These are phyloP conservation scores for Alternaria burnsii DNA, from an alignment of 2,329 filamentous ascomycete species.

Conservation along the genomic window DNA sequence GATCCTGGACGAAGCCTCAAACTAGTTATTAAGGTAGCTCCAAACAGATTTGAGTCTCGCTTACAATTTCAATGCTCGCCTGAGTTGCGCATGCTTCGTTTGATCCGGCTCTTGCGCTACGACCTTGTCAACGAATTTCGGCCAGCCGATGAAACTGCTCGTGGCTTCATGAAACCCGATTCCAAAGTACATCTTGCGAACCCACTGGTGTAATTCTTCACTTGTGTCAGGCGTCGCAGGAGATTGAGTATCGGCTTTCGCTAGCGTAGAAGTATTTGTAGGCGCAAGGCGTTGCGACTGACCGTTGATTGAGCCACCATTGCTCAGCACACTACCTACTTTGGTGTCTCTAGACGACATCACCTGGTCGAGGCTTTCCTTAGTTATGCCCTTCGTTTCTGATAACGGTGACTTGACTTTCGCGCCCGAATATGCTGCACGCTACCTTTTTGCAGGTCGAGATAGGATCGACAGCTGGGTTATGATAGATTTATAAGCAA, in stretches of 20 bases:
- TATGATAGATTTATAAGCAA: neutral
- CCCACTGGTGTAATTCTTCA: neutral
- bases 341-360: neutral
- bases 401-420: neutral
- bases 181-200: neutral
- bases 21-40: neutral
- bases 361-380: neutral
- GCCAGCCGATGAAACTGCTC: neutral
- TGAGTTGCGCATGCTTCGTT: neutral
- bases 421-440: neutral
- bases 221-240: neutral
- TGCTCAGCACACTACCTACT: neutral
- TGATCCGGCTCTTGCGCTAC: neutral
- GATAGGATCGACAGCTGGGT: neutral
- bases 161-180: neutral
- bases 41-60: no score
- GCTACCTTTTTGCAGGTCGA: neutral
- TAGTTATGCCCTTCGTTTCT: neutral
- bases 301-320: neutral
- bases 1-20: neutral
- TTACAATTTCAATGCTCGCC: no score
- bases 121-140: neutral
- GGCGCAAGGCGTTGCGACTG: neutral
- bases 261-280: neutral
- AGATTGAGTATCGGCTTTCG: neutral